phyloP scores from a whole-genome alignment of 805 yeast genomes.

The Saturnispora gosingensis region DNA sequence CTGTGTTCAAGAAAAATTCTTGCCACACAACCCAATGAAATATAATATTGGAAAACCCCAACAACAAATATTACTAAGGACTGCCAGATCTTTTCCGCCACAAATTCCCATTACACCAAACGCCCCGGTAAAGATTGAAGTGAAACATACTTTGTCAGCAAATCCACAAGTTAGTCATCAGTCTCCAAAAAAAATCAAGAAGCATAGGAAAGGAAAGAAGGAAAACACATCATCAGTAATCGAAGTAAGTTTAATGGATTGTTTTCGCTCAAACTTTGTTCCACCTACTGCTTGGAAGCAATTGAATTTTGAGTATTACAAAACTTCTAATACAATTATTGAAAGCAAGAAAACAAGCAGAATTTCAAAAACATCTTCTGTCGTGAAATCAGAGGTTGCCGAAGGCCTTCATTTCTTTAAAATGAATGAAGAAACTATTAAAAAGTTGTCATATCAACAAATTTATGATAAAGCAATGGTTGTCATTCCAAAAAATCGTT shows the following conservation, averaged over 20 bases:
- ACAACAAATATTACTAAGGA: constrained; percentile 38
- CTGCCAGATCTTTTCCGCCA: constrained; percentile 36
- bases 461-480: constrained; percentile 52
- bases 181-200: constrained; percentile 4
- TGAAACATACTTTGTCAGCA: constrained; percentile 22
- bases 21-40: constrained; percentile 35
- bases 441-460: constrained; percentile 47
- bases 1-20: constrained; percentile 54
- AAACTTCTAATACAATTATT: constrained; percentile 17
- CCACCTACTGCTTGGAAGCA: constrained; percentile 50
- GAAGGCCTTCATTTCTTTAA: constrained; percentile 46
- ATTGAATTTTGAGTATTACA: constrained; percentile 46
- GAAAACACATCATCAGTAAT: constrained; percentile 10
- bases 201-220: constrained; percentile 10
- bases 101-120: constrained; percentile 26
- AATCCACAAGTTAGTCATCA: constrained; percentile 5
- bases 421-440: constrained; percentile 48
- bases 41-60: constrained; percentile 35
- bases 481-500: constrained; percentile 49
- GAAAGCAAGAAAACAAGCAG: constrained; percentile 6
- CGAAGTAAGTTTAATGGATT: constrained; percentile 20
- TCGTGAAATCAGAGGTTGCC: constrained; percentile 13
- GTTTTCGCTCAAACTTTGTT: constrained; percentile 24
- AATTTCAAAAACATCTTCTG: neutral
- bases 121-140: constrained; percentile 13